A percentile compares a stretch with the other conserved stretches of the same genome.
These are phyloP conservation scores for Pseudonitzschia pungens DNA, from an alignment of 108 stramenopile genomes.

Conservation along the genomic window DNA sequence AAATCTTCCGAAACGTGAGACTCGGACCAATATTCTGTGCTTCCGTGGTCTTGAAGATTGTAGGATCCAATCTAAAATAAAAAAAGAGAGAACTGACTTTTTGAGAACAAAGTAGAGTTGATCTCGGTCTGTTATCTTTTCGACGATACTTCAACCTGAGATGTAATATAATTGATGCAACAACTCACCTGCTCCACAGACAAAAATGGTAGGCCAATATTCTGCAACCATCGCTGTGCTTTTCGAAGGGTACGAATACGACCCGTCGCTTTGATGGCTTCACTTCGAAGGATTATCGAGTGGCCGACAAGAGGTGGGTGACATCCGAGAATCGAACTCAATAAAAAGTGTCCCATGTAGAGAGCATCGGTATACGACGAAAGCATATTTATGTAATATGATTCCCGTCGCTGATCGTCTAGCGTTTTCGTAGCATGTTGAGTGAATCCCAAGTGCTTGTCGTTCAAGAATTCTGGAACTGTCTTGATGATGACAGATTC, in stretches of 20 bases:
- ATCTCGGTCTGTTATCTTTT: background rate
- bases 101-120: background rate
- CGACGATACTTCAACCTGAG: background rate
- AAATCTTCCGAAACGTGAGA: conserved; percentile 61
- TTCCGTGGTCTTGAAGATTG: conserved; percentile 39
- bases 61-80: conserved; percentile 32
- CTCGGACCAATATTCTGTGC: conserved; percentile 52
- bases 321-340: conserved; percentile 51
- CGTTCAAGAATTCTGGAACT: conserved; percentile 57
- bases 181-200: conserved; percentile 43
- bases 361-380: conserved; percentile 52
- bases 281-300: conserved; percentile 54
- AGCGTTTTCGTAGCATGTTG: conserved; percentile 62
- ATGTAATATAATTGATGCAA: background rate
- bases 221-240: conserved; percentile 51
- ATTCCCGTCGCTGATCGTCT: conserved; percentile 49
- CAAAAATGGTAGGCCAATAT: conserved; percentile 55
- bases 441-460: conserved; percentile 51
- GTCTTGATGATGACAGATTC: conserved; percentile 52
- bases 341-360: conserved; percentile 53
- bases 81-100: background rate
- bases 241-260: conserved; percentile 57
- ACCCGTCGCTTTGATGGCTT: conserved; percentile 51
- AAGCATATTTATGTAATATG: conserved; percentile 49
- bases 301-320: conserved; percentile 65